Evolutionary conservation across 495 filamentous ascomycete genomes (phyloP).

Genomic region (Xylaria scruposa): DNA sequence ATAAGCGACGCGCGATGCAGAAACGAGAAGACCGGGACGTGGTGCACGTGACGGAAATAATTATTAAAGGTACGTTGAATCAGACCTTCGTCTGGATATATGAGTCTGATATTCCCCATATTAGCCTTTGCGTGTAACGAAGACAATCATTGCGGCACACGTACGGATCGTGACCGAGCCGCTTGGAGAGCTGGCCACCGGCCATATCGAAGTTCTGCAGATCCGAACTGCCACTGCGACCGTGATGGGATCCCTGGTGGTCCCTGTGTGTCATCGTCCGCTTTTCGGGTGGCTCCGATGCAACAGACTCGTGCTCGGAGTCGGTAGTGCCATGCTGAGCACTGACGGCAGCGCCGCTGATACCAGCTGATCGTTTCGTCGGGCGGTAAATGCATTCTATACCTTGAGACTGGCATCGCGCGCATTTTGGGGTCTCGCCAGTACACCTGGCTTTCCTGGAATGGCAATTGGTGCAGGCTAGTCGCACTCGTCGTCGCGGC

Average conservation of each 20-base stretch:
- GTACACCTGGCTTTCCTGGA: conserved; percentile 57
- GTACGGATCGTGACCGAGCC: conserved; percentile 36
- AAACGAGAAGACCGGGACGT: conserved; percentile 58
- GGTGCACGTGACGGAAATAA: conserved; percentile 59
- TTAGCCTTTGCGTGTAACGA: conserved; percentile 28
- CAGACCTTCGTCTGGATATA: conserved; percentile 47
- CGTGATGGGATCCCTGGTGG: conserved; percentile 38
- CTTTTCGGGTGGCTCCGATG: conserved; percentile 43
- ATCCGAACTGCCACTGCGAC: conserved; percentile 30
- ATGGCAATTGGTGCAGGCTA: conserved; percentile 57
- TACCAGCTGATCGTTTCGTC: conserved; percentile 48
- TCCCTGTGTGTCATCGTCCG: conserved; percentile 39
- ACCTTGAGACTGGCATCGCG: conserved; percentile 52
- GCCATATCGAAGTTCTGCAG: conserved; percentile 28
- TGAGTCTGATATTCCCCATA: conserved; percentile 32
- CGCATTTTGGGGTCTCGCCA: conserved; percentile 54
- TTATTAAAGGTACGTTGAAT: conserved; percentile 52
- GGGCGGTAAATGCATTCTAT: conserved; percentile 58
- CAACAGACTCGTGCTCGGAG: conserved; percentile 40
- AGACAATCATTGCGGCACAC: conserved; percentile 24
- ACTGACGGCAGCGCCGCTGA: conserved; percentile 28
- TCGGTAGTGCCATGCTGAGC: conserved; percentile 38
- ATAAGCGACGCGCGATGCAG: conserved; percentile 59
- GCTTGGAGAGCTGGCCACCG: conserved; percentile 24
- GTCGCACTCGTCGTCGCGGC: conserved; percentile 55